A percentile compares a stretch with the other conserved stretches of the same genome.
Conservation (phyloP, 192 early-diverging fungal species). For the Coemansia sp. region DNA sequence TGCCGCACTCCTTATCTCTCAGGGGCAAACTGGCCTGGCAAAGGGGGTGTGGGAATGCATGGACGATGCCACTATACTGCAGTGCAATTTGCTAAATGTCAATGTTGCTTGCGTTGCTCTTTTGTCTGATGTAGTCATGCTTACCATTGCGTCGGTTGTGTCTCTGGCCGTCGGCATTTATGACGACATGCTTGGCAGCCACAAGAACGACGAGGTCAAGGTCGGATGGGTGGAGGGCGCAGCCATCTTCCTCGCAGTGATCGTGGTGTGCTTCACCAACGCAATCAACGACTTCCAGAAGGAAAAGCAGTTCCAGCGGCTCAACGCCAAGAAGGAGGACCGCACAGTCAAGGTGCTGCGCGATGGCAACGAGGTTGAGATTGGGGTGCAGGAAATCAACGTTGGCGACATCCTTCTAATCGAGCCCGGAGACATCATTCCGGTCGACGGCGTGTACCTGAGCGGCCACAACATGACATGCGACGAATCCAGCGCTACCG, state of each 20-base stretch:
- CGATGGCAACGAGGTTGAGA: constrained; percentile 68
- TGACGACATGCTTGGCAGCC: constrained; percentile 67
- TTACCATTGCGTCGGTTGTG: constrained; percentile 81
- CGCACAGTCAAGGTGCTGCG: constrained; percentile 74
- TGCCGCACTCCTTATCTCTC: too few species aligned
- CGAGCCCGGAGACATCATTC: constrained; percentile 90
- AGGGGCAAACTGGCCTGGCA: too few species aligned
- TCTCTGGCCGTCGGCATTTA: constrained; percentile 86
- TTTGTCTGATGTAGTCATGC: constrained; percentile 61
- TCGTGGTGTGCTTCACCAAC: constrained; percentile 87
- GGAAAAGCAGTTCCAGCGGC: constrained; percentile 84
- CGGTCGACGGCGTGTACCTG: constrained; percentile 89
- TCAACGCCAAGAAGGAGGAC: constrained; percentile 86
- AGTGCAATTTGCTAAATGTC: neutral
- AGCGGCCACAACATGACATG: constrained; percentile 75
- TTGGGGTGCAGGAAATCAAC: constrained; percentile 78
- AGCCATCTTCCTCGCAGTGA: constrained; percentile 81
- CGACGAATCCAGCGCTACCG: constrained; percentile 91
- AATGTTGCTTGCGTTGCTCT: neutral
- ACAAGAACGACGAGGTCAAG: constrained; percentile 68
- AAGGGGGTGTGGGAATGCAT: too few species aligned
- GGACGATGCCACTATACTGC: neutral
- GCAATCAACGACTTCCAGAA: constrained; percentile 91
- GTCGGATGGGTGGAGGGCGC: constrained; percentile 80
- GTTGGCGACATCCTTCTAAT: constrained; percentile 89